These are phyloP conservation scores for Ceratobasidium sp. DNA, from an alignment of 1,284 basidiomycete species.

Conservation along the genomic window DNA sequence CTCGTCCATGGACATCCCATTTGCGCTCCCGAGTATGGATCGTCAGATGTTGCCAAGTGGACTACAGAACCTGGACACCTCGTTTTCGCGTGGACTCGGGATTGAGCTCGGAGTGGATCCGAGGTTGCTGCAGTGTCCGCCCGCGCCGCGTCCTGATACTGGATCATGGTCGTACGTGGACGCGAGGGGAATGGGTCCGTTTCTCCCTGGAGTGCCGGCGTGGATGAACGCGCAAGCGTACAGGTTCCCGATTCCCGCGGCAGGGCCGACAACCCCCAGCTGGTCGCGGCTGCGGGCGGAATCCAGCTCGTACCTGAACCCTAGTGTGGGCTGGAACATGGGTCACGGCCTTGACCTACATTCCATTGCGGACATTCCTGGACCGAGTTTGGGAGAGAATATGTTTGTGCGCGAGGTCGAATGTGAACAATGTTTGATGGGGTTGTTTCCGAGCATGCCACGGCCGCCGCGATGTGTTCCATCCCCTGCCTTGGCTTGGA, in stretches of 20 bases:
- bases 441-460: neutral
- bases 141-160: slow-evolving; percentile 32
- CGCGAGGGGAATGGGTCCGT: neutral
- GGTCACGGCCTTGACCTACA: slow-evolving; percentile 32
- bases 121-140: neutral
- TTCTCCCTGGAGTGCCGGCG: neutral
- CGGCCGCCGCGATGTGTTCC: neutral
- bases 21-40: slow-evolving; percentile 7
- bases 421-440: slow-evolving; percentile 3
- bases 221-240: slow-evolving; percentile 11
- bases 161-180: slow-evolving; percentile 17
- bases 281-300: neutral
- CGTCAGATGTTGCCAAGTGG: neutral
- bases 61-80: neutral
- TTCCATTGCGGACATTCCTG: slow-evolving; percentile 3
- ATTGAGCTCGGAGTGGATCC: neutral
- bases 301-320: neutral
- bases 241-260: neutral
- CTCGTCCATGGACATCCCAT: neutral
- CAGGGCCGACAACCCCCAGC: neutral
- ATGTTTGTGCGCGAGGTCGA: slow-evolving; percentile 1
- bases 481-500: neutral
- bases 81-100: neutral
- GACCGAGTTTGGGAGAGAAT: slow-evolving; percentile 1
- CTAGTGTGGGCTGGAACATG: slow-evolving; percentile 13